phyloP scores from a whole-genome alignment of 805 yeast genomes.

The Candida silvatica region DNA sequence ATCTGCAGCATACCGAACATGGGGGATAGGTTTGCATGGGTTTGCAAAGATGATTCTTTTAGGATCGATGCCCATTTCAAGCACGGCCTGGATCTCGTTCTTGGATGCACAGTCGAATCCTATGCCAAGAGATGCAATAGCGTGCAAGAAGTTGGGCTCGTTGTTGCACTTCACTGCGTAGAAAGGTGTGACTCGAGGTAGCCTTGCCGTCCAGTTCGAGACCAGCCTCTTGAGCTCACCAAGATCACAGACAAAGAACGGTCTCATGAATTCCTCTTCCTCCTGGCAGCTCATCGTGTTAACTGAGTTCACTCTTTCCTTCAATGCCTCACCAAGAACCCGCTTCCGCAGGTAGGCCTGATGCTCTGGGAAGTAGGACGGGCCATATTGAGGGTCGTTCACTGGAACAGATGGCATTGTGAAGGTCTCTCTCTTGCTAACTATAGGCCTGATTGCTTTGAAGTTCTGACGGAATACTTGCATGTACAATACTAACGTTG shows the following conservation, averaged over 20 bases:
- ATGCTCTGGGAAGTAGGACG: too few species aligned
- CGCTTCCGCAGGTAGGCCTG: too few species aligned
- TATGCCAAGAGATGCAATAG: conserved; percentile 54
- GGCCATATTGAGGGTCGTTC: too few species aligned
- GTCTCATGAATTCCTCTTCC: conserved; percentile 54
- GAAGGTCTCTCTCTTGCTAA: too few species aligned
- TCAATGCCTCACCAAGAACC: too few species aligned
- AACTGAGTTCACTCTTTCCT: too few species aligned
- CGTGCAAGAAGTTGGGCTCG: conserved; percentile 46
- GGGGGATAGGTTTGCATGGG: conserved; percentile 87
- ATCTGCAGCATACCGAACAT: conserved; percentile 60
- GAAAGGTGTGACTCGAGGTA: conserved; percentile 78
- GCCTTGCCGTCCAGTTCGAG: conserved; percentile 48
- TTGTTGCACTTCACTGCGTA: conserved; percentile 96
- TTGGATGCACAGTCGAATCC: conserved; percentile 93
- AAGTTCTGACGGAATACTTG: too few species aligned
- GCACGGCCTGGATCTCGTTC: conserved; percentile 64
- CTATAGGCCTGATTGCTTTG: too few species aligned
- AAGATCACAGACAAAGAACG: conserved; percentile 84
- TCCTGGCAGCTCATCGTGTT: too few species aligned
- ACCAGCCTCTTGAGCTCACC: conserved; percentile 59
- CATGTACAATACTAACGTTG: too few species aligned
- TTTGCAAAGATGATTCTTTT: conserved; percentile 79
- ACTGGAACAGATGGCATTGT: too few species aligned
- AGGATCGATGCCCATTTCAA: conserved; percentile 55